Percentiles rank a stretch among this genome's conserved stretches.
Evolutionary conservation across 768 basidiomycete genomes (phyloP).

Genomic region (Suillus discolor): DNA sequence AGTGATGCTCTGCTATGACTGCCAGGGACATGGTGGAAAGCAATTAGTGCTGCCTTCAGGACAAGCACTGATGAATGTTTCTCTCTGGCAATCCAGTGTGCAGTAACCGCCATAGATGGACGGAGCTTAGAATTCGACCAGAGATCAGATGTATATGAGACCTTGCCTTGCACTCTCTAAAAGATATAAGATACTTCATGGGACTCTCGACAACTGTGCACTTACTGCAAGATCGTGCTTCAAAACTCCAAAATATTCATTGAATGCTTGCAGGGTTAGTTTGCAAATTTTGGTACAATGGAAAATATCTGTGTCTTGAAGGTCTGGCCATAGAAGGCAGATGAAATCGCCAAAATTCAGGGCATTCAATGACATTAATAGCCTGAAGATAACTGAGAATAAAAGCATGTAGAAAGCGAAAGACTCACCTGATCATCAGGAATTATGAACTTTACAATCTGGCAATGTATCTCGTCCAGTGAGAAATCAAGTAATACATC

Average conservation of each 20-base stretch:
- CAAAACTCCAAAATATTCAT: slow-evolving; percentile 6
- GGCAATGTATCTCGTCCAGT: background rate
- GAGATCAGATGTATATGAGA: no score
- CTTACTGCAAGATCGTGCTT: slow-evolving; percentile 6
- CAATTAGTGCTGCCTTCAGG: no score
- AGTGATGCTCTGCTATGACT: no score
- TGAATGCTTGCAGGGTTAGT: background rate
- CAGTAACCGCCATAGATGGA: no score
- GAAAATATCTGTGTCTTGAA: slow-evolving; percentile 14
- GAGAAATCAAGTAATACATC: background rate
- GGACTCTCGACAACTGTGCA: background rate
- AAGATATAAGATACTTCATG: background rate
- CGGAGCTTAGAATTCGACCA: no score
- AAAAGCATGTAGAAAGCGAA: background rate
- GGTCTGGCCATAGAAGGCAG: background rate
- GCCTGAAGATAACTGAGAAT: background rate
- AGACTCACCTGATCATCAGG: background rate
- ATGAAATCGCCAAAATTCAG: slow-evolving; percentile 1
- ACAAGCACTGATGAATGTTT: no score
- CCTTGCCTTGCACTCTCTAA: slow-evolving; percentile 3
- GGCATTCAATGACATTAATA: slow-evolving; percentile 8
- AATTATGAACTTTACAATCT: background rate
- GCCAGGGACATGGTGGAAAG: no score
- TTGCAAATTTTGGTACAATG: slow-evolving; percentile 12
- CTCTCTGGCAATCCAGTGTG: no score